Evolutionary conservation across 805 yeast genomes (phyloP).

Genomic region (Millerozyma miso): DNA sequence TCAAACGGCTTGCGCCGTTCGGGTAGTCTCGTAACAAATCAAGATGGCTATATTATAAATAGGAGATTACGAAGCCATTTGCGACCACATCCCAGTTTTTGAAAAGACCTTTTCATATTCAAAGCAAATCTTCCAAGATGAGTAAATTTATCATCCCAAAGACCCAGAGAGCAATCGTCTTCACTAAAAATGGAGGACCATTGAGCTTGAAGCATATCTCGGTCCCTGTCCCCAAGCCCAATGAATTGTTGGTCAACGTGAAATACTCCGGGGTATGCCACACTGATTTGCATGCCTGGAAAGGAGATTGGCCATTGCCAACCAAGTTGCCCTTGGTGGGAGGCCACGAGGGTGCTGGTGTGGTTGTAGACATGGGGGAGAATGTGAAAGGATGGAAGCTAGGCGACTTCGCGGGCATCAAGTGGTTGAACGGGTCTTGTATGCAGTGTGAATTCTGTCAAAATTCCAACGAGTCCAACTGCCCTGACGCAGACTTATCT

Average conservation of each 20-base stretch:
- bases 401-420: conserved; percentile 42
- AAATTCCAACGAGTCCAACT: conserved; percentile 44
- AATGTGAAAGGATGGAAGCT: conserved; percentile 41
- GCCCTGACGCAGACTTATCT: conserved; percentile 63
- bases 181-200: conserved; percentile 41
- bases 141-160: conserved; percentile 34
- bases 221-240: conserved; percentile 39
- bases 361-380: conserved; percentile 38
- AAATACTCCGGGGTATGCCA: conserved; percentile 47
- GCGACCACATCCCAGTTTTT: too few relatives aligned
- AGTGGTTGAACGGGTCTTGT: conserved; percentile 47
- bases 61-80: too few relatives aligned
- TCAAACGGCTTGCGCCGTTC: too few relatives aligned
- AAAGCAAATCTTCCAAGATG: too few relatives aligned
- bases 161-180: conserved; percentile 41
- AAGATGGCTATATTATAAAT: too few relatives aligned
- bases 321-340: conserved; percentile 46
- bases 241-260: conserved; percentile 39
- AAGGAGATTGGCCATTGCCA: conserved; percentile 44
- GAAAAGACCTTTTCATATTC: too few relatives aligned
- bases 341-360: conserved; percentile 49
- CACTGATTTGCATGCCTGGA: conserved; percentile 46
- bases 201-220: conserved; percentile 39
- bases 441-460: conserved; percentile 40
- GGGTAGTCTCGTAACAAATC: too few relatives aligned